Evolutionary conservation across 352 stramenopile genomes (phyloP), one percentile per base, ranked within the genome.

Genomic region (Halophytophthora batemanensis): DNA sequence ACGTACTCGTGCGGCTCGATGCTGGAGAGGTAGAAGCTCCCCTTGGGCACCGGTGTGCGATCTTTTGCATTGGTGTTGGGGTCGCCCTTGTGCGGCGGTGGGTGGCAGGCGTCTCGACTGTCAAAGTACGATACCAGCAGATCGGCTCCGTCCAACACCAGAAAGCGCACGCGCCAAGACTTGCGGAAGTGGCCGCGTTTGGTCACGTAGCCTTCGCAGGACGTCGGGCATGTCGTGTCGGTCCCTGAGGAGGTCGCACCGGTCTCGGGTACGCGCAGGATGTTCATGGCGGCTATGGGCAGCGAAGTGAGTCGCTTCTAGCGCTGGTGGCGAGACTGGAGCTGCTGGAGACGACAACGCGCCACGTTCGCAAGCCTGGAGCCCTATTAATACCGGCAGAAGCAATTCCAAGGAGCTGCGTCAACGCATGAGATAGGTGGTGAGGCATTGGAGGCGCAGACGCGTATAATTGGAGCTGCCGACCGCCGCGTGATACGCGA

Each of bases 171-270:
- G 37, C 76, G 76, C 83, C 81, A 94, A 22, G 81, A 89, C 65
- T 94, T 94, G 59, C 78, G 72, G 43, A 92, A 87, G 57, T 91
- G 81, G 0, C 81, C 81, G 45, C 83, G 77, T 59, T 94, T 94
- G 38, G 77, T 94, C 49, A 94, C 81, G 59, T 94, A 94, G 43
- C 83, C 83, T 54, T 92, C 83, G 45, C 81, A 91, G 3, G 79
- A 92, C 13, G 81, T 92, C 18, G 77, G 76, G 37, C 73, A 75
- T 41, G 73, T 64, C 29, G 74, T 71, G 14, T 81, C 71, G 17
- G 7, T 21, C 10, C 61, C 46, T 1, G 50, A 61, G 45, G 38
- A 11, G 13, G 48, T 60, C 13, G 61, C 47, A 4, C 45, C 53
- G 23, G 38, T 2, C 23, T 76, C 57, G 6, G 67, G 66, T 7